phyloP scores from a whole-genome alignment of 2,329 filamentous ascomycete genomes.

The Colletotrichum truncatum region DNA sequence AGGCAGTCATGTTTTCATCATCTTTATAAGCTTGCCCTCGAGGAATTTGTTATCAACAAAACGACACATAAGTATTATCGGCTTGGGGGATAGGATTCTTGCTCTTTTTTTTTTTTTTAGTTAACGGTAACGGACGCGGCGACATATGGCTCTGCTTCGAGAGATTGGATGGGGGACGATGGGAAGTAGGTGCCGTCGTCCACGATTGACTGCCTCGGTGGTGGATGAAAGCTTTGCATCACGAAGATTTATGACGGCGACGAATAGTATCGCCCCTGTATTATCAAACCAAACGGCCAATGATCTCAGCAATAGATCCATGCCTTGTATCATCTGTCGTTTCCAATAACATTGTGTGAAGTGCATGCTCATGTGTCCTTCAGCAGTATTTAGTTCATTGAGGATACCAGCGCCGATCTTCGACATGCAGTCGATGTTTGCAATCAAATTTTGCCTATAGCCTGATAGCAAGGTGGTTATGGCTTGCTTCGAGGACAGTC shows the following conservation, averaged over 20 bases:
- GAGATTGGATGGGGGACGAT: conserved; percentile 5
- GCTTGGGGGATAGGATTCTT: neutral
- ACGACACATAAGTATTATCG: conserved; percentile 7
- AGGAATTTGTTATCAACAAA: neutral
- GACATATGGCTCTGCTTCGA: conserved; percentile 18
- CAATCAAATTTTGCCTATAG: no score
- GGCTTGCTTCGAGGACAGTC: no score
- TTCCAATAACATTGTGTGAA: neutral
- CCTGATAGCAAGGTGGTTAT: no score
- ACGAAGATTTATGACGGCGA: conserved; percentile 25
- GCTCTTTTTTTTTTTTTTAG: neutral
- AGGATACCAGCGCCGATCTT: no score
- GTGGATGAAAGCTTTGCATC: conserved; percentile 21
- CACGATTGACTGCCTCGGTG: conserved; percentile 13
- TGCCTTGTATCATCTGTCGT: conserved; percentile 9
- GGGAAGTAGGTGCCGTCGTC: neutral
- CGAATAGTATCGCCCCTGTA: conserved; percentile 21
- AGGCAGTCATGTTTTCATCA: conserved; percentile 16
- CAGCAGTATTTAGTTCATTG: no score
- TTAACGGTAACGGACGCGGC: conserved; percentile 6
- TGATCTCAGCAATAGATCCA: conserved; percentile 24
- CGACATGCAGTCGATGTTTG: no score
- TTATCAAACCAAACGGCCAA: conserved; percentile 24
- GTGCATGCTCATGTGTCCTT: neutral
- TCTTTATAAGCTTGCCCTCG: neutral